A percentile compares a stretch with the other conserved stretches of the same genome.
Evolutionary conservation across 441 rosid species (phyloP).

Genomic region (Populus tomentosa): DNA sequence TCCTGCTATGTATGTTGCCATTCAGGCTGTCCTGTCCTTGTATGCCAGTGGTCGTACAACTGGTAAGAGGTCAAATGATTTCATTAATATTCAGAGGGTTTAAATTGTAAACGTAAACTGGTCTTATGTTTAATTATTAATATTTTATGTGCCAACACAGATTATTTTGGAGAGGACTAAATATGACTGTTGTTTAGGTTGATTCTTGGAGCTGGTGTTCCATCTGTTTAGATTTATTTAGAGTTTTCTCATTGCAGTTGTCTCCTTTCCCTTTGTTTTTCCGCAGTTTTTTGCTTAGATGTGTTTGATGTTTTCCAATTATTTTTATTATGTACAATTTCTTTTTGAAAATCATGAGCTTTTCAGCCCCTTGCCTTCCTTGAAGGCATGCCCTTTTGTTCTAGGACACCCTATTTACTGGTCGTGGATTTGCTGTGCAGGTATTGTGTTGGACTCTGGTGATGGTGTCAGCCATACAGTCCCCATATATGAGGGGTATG

Average conservation of each 20-base stretch:
- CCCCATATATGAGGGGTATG: no score
- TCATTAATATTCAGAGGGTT: background rate
- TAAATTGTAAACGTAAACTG: background rate
- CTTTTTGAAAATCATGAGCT: background rate
- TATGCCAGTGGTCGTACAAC: constrained; percentile 98
- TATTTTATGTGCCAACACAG: background rate
- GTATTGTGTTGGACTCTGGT: no score
- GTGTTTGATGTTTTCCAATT: background rate
- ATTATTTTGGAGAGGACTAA: background rate
- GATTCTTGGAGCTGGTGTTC: background rate
- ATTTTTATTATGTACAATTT: background rate
- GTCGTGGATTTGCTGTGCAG: constrained; percentile 14
- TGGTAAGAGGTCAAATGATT: constrained; percentile 38
- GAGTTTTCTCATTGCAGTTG: background rate
- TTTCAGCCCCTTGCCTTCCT: background rate
- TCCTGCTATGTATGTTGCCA: constrained; percentile 90
- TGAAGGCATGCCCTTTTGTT: background rate
- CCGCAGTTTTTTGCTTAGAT: background rate
- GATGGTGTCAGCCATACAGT: no score
- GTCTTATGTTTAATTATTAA: no score
- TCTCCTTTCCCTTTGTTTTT: background rate
- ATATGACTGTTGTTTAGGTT: background rate
- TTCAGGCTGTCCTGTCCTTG: constrained; percentile 87
- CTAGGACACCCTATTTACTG: background rate
- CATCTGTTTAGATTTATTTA: background rate